Conservation (phyloP, 108 stramenopile species). For the Chaetoceros tenuissimus region DNA sequence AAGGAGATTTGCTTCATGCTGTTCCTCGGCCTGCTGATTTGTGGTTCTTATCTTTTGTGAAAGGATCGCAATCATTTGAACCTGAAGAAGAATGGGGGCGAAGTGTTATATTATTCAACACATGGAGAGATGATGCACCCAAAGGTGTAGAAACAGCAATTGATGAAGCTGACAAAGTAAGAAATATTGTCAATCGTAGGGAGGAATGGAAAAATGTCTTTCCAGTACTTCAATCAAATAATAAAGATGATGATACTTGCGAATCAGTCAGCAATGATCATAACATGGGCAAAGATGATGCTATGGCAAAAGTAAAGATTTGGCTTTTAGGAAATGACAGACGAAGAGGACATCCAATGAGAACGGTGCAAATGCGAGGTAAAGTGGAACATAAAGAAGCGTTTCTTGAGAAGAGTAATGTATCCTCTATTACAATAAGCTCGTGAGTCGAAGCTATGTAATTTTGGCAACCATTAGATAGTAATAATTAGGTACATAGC, state of each 20-base stretch:
- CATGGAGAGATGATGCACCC: conserved; percentile 57
- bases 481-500: no score
- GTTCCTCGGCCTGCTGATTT: conserved; percentile 65
- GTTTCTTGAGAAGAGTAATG: not conserved
- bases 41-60: conserved; percentile 57
- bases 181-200: conserved; percentile 6
- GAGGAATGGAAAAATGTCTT: conserved; percentile 8
- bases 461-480: no score
- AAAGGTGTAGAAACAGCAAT: conserved; percentile 18
- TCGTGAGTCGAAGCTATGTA: no score
- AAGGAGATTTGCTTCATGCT: conserved; percentile 59
- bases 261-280: conserved; percentile 10
- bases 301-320: conserved; percentile 43
- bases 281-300: not conserved
- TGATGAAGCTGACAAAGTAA: not conserved
- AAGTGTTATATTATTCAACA: conserved; percentile 73
- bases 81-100: conserved; percentile 51
- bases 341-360: conserved; percentile 36
- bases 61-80: conserved; percentile 31
- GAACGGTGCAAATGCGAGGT: conserved; percentile 46
- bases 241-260: conserved; percentile 6
- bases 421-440: not conserved
- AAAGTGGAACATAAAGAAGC: conserved; percentile 2
- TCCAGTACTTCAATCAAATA: not conserved
- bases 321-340: conserved; percentile 62